Evolutionary conservation across 106 monocot genomes (phyloP), one percentile per base, ranked within the genome.

Genomic region (Hemerocallis citrina): DNA sequence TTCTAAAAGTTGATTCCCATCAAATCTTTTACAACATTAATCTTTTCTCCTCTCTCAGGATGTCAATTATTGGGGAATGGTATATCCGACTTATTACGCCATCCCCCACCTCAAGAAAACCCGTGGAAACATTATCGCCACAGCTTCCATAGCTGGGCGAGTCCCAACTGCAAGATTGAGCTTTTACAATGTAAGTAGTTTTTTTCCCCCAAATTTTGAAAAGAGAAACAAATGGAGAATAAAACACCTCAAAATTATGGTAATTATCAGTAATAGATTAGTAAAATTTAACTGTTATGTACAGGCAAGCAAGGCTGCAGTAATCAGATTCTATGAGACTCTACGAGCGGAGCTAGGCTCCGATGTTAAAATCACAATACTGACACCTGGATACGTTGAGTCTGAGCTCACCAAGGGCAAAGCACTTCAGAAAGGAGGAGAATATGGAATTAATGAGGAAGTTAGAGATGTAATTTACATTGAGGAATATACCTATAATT

Each of bases 231-330:
- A 38, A 11, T 38, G 11, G 37, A 38, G 11, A 38, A 24, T 15
- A 5, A 29, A 24, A 23, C 22, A 60, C 17, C 5, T 57, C 34
- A 36, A 35, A 57, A 21, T 8, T 35, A 57, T 57, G 25, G 22
- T 36, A 57, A 11, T 0, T 57, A 34, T 22, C 34, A 57, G 10
- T 10, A 38, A 34, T 22, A 36, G 6, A 21, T 36, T 22, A 38
- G 20, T 22, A 36, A 1, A 21, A 21, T 22, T 3, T 54, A 29
- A 36, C 5, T 28, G 9, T 35, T 22, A 36, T 2, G 6, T 57
- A 35, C 50, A 93, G 92, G 92, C 88, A 33, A 88, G 85, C 74
- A 93, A 93, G 60, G 92, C 88, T 9, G 88, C 92, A 7, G 2
- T 77, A 19, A 81, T 84, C n/a, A 78, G 75, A 34, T 88, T 93